A percentile compares a stretch with the other conserved stretches of the same genome.
Conservation (phyloP, 1,284 basidiomycete species). For the Ustilago curta region DNA sequence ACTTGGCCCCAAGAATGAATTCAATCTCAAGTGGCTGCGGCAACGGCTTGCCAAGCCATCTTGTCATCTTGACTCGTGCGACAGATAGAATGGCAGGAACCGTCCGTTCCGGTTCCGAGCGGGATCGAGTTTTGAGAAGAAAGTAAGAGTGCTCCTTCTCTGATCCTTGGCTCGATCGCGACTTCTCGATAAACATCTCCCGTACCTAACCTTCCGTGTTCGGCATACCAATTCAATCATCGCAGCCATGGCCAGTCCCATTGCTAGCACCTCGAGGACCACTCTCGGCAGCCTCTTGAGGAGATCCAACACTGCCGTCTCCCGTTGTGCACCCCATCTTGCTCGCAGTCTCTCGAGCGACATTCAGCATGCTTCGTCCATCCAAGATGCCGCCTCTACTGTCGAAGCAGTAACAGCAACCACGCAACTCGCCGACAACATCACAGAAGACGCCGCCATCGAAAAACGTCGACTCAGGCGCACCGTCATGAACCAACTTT, state of each 20-base stretch:
- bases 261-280: conserved; percentile 50
- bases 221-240: background rate
- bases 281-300: conserved; percentile 41
- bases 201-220: background rate
- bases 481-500: conserved; percentile 75
- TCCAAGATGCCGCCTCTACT: conserved; percentile 9
- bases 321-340: conserved; percentile 7
- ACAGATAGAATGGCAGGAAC: background rate
- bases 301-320: conserved; percentile 11
- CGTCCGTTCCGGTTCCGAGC: conserved; percentile 21
- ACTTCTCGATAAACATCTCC: conserved; percentile 2
- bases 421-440: conserved; percentile 6
- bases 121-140: conserved; percentile 3
- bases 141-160: conserved; percentile 11
- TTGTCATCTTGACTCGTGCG: conserved; percentile 17
- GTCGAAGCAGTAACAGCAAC: conserved; percentile 5
- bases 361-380: conserved; percentile 2
- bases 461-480: conserved; percentile 49
- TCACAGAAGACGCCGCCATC: conserved; percentile 28
- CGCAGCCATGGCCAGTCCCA: conserved; percentile 48
- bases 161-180: conserved; percentile 5
- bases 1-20: background rate
- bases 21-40: conserved; percentile 35
- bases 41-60: conserved; percentile 24
- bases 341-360: conserved; percentile 25